These are phyloP conservation scores for Prunus persica DNA, from an alignment of 306 rosid species.

Conservation along the genomic window DNA sequence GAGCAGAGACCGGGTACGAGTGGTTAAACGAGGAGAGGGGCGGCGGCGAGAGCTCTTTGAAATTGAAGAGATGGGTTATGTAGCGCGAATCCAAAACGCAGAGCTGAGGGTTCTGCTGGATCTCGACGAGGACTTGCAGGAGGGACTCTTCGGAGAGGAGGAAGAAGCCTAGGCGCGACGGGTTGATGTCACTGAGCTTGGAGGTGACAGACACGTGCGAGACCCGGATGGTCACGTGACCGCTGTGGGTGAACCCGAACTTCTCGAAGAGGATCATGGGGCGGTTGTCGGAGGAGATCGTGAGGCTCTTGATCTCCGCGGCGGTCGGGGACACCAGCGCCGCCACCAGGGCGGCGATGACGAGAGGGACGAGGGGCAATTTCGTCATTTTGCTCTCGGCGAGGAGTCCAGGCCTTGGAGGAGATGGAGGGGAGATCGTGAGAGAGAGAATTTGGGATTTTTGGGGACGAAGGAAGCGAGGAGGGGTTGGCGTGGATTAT, in stretches of 20 bases:
- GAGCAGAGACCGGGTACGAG: slow-evolving; percentile 50
- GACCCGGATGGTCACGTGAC: slow-evolving; percentile 58
- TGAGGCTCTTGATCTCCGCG: slow-evolving; percentile 78
- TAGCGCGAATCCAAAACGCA: slow-evolving; percentile 70
- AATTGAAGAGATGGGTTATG: slow-evolving; percentile 48
- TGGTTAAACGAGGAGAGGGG: slow-evolving; percentile 46
- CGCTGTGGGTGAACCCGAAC: slow-evolving; percentile 85
- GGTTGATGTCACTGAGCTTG: slow-evolving; percentile 17
- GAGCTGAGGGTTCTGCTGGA: slow-evolving; percentile 62
- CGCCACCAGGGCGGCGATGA: slow-evolving; percentile 26
- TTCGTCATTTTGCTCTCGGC: slow-evolving; percentile 36
- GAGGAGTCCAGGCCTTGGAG: not conserved
- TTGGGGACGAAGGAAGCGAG: not conserved
- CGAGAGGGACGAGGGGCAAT: slow-evolving; percentile 29
- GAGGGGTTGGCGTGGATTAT: not conserved
- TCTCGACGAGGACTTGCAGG: slow-evolving; percentile 78
- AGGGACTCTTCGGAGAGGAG: slow-evolving; percentile 77
- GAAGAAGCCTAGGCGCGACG: slow-evolving; percentile 77
- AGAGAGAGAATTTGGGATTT: not conserved
- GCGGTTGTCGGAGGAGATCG: slow-evolving; percentile 60
- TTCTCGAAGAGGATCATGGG: slow-evolving; percentile 81
- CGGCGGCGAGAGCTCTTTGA: slow-evolving; percentile 74
- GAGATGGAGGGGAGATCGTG: not conserved
- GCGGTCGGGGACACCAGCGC: slow-evolving; percentile 30
- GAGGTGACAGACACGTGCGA: slow-evolving; percentile 44